Evolutionary conservation across 805 yeast species (phyloP).

Genomic region (Metschnikowia amazonensis): DNA sequence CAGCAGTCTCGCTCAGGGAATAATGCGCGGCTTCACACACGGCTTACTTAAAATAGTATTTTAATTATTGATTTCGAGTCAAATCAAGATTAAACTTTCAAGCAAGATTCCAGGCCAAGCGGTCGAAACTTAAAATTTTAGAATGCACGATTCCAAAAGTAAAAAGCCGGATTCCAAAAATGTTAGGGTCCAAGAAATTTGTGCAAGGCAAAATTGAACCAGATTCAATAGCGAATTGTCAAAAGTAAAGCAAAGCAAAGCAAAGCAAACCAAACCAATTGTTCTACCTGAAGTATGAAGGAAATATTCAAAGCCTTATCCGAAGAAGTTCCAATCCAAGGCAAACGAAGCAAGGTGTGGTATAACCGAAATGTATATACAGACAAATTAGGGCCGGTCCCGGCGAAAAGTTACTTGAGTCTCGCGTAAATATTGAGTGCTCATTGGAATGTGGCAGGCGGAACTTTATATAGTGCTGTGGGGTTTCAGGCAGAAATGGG

Average conservation of each 20-base stretch:
- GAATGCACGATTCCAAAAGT: too few relatives aligned
- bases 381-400: neutral
- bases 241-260: too few relatives aligned
- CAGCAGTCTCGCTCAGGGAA: neutral
- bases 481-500: constrained; percentile 7
- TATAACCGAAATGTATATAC: neutral
- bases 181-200: too few relatives aligned
- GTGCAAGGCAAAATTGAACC: too few relatives aligned
- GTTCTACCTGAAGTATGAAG: too few relatives aligned
- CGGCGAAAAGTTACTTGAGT: neutral
- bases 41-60: neutral
- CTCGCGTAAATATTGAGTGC: constrained; percentile 2
- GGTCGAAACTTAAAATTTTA: too few relatives aligned
- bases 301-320: too few relatives aligned
- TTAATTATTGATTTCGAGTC: too few relatives aligned
- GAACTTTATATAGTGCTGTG: constrained; percentile 4
- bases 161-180: too few relatives aligned
- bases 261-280: neutral
- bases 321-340: neutral
- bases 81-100: too few relatives aligned
- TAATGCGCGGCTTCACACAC: neutral
- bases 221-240: too few relatives aligned
- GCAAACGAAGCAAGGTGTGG: neutral
- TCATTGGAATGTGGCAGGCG: constrained; percentile 1
- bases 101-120: neutral